Percentiles rank a stretch among this genome's conserved stretches.
Conservation (phyloP, 225 moss, liverwort and hornwort species). For the Polytrichum commune region DNA sequence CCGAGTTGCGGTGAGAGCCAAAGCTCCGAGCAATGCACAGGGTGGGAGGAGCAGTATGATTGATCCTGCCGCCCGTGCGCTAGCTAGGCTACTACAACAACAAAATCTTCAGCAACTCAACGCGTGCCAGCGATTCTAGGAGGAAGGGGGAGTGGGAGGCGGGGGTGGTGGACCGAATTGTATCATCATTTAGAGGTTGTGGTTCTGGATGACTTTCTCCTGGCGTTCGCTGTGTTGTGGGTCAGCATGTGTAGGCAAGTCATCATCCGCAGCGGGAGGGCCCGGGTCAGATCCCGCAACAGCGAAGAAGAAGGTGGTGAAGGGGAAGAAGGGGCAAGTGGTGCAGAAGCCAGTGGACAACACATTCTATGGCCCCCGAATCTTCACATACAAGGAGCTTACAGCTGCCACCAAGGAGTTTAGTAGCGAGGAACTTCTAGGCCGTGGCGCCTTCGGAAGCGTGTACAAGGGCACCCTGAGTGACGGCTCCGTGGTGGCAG, state of each 20-base stretch:
- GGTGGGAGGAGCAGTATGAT: not conserved
- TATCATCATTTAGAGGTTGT: not conserved
- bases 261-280: not conserved
- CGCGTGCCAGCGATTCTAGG: not conserved
- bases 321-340: conserved; percentile 14
- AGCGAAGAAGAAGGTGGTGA: conserved; percentile 20
- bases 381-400: conserved; percentile 72
- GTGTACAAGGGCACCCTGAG: conserved; percentile 70
- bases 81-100: too few relatives aligned
- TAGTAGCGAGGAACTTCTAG: conserved; percentile 56
- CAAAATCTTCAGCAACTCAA: too few relatives aligned
- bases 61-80: not conserved
- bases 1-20: conserved; percentile 3
- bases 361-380: conserved; percentile 55
- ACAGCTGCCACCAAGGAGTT: conserved; percentile 72
- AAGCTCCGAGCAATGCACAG: not conserved
- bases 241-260: conserved; percentile 38
- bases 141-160: not conserved
- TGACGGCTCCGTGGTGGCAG: conserved; percentile 64
- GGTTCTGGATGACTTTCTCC: conserved; percentile 8
- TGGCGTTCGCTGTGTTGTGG: conserved; percentile 45
- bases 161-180: not conserved
- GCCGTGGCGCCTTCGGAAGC: conserved; percentile 77
- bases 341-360: conserved; percentile 31
- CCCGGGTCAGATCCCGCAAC: not conserved